These are phyloP conservation scores for Pelargonium exstipulatum DNA, from an alignment of 441 rosid genomes.

Conservation along the genomic window DNA sequence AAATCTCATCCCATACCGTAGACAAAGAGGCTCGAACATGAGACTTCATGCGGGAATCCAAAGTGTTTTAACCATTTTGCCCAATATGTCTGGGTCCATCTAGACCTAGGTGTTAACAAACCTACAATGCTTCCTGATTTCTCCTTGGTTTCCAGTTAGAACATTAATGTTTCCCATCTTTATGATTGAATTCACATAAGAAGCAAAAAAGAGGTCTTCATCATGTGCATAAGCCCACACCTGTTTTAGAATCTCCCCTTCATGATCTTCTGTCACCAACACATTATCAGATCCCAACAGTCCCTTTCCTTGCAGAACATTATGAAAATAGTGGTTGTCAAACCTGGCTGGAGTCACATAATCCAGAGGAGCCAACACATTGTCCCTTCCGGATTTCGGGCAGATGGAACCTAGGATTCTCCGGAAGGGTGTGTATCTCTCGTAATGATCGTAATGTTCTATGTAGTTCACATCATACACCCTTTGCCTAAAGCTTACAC, in stretches of 20 bases:
- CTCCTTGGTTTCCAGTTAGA: constrained; percentile 43
- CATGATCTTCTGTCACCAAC: constrained; percentile 44
- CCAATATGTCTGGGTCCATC: too few species aligned
- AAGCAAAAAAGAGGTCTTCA: constrained; percentile 41
- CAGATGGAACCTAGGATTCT: constrained; percentile 50
- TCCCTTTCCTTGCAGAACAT: constrained; percentile 56
- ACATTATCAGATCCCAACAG: constrained; percentile 58
- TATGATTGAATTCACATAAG: constrained; percentile 52
- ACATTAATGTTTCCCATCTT: constrained; percentile 71
- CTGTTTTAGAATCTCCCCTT: constrained; percentile 36
- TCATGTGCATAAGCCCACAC: constrained; percentile 63
- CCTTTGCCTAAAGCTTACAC: constrained; percentile 66
- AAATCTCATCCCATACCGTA: too few species aligned
- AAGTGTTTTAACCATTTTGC: too few species aligned
- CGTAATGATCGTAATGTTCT: constrained; percentile 42
- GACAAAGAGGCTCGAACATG: too few species aligned
- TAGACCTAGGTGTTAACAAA: constrained; percentile 31
- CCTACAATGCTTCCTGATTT: constrained; percentile 60
- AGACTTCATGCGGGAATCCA: too few species aligned
- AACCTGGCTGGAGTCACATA: constrained; percentile 46
- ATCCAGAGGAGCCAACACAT: constrained; percentile 52
- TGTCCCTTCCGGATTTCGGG: constrained; percentile 43
- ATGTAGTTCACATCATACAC: constrained; percentile 31
- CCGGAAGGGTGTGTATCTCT: constrained; percentile 48
- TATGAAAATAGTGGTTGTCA: constrained; percentile 63